Evolutionary conservation across 2,329 filamentous ascomycete genomes (phyloP), one percentile per base, ranked within the genome.

Genomic region (Sphaerulina populicola): DNA sequence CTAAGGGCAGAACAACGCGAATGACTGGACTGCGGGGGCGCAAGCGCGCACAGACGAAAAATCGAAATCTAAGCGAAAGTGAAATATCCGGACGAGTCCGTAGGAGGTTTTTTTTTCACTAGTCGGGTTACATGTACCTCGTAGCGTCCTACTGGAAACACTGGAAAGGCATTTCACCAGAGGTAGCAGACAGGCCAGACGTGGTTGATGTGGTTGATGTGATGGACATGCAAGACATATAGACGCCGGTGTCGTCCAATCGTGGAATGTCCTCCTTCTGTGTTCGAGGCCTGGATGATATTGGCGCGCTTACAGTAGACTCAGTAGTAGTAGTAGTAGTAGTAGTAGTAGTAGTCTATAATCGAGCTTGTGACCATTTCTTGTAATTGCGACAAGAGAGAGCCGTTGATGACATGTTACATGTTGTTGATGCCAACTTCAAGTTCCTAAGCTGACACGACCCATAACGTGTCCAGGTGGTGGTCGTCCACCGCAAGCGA

Each of bases 11-110:
- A 43, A 30, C n/a, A 42, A 11, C 44, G 33, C 37, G 43, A 52
- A 30, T 18, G 41, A 52, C 29, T 52, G 44, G 49, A 18, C 18
- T 3, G 18, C 18, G 18, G n/a, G n/a, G n/a, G 18, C 18, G 18
- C 18, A 18, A n/a, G n/a, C n/a, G 18, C 18, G 18, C 18, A 18
- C 18, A 18, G 18, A 18, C 18, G 18, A 18, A 18, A 38, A 18
- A 37, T 23, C 31, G n/a, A n/a, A n/a, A n/a, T n/a, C 35, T 37
- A 47, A 52, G 44, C 44, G 49, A 51, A 42, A 46, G 43, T 38
- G 43, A 45, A 47, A 47, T 47, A 30, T 44, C 33, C 49, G 49
- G 44, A 29, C 38, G 23, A 36, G 49, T 42, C 38, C 44, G 49
- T 37, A 11, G 21, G 6, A 11, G 31, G 8, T 38, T 18, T 35